Evolutionary conservation across 441 rosid species (phyloP).

Genomic region (Jatropha multifida): DNA sequence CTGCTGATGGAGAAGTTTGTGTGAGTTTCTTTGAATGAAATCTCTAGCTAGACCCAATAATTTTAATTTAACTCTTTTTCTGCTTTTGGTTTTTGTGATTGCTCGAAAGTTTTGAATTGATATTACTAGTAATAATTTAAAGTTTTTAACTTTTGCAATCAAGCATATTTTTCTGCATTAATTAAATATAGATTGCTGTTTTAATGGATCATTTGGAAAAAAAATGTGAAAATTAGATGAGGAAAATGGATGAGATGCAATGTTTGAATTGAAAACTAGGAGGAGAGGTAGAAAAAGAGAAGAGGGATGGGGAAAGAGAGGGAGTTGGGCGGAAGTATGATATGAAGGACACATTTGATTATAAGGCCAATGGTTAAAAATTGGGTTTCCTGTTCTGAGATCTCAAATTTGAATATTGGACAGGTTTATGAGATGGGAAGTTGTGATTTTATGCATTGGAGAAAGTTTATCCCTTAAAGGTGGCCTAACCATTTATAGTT

Average conservation of each 20-base stretch:
- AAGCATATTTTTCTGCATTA: not conserved
- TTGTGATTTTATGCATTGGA: not conserved
- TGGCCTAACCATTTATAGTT: not conserved
- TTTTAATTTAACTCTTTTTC: not conserved
- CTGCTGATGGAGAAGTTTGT: slow-evolving; percentile 72
- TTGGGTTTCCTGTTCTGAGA: not conserved
- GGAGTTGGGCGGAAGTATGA: too few relatives aligned
- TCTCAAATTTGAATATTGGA: not conserved
- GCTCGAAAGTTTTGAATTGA: not conserved
- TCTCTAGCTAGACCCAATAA: not conserved
- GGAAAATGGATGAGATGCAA: not conserved
- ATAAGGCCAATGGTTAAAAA: too few relatives aligned
- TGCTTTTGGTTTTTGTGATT: not conserved
- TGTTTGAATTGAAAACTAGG: too few relatives aligned
- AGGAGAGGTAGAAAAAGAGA: too few relatives aligned
- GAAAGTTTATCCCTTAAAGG: not conserved
- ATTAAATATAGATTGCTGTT: not conserved
- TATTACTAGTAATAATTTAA: not conserved
- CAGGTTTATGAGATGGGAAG: not conserved
- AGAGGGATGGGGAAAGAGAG: too few relatives aligned
- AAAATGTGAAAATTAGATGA: not conserved
- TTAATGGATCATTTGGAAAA: not conserved
- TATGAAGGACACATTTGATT: too few relatives aligned
- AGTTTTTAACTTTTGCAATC: not conserved
- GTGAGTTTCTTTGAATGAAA: slow-evolving; percentile 35